phyloP scores from a whole-genome alignment of 768 basidiomycete genomes.

The Amanita jacksonii region DNA sequence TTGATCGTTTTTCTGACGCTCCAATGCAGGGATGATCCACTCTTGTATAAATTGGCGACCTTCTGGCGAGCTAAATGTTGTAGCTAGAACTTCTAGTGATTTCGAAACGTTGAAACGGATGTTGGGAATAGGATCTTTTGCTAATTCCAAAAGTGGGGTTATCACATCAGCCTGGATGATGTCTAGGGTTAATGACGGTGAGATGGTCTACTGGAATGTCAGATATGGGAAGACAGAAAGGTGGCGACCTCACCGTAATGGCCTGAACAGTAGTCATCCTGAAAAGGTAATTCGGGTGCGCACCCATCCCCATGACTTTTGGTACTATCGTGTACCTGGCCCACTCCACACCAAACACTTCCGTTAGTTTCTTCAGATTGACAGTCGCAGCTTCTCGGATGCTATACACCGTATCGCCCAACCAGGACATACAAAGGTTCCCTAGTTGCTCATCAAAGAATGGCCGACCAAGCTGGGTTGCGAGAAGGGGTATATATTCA shows the following conservation, averaged over 20 bases:
- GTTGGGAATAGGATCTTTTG: constrained; percentile 91
- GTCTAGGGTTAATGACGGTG: constrained; percentile 77
- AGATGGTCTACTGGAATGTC: constrained; percentile 63
- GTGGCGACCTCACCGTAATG: constrained; percentile 60
- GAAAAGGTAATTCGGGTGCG: constrained; percentile 93
- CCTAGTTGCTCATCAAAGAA: constrained; percentile 98
- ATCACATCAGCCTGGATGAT: constrained; percentile 82
- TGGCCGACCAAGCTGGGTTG: constrained; percentile 91
- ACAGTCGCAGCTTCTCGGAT: constrained; percentile 97
- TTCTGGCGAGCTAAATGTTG: constrained; percentile 53
- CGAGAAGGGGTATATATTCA: constrained; percentile 97
- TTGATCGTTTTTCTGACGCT: constrained; percentile 76
- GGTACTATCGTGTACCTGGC: constrained; percentile 89
- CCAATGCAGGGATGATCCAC: constrained; percentile 73
- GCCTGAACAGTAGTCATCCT: constrained; percentile 99
- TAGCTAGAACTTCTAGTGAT: constrained; percentile 81
- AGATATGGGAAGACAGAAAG: constrained; percentile 6
- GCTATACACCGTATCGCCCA: constrained; percentile 96
- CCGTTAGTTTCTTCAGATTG: constrained; percentile 93
- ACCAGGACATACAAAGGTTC: constrained; percentile 97
- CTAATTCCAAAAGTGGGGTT: constrained; percentile 71
- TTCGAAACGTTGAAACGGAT: constrained; percentile 99
- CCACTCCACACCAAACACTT: constrained; percentile 99
- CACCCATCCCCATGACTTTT: constrained; percentile 94
- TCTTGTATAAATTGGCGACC: constrained; percentile 68